Conservation (phyloP, 2,329 filamentous ascomycete species). For the Microcera coccophila region DNA sequence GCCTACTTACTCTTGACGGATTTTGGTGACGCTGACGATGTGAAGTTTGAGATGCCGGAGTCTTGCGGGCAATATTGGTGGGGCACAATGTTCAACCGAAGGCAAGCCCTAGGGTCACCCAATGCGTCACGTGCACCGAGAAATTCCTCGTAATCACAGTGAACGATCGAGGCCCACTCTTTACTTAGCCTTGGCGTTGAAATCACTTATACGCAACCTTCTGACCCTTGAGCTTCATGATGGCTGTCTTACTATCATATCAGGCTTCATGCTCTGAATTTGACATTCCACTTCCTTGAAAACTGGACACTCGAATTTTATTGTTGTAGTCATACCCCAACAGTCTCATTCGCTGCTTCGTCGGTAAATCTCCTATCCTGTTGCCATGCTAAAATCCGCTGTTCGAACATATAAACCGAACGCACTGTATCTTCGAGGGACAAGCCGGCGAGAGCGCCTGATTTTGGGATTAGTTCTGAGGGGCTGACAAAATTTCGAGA, state of each 20-base stretch:
- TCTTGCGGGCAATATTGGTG: slow-evolving; percentile 43
- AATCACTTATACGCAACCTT: background rate
- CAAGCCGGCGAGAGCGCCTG: slow-evolving; percentile 32
- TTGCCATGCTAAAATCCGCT: slow-evolving; percentile 35
- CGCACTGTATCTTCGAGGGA: slow-evolving; percentile 32
- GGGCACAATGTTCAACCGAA: slow-evolving; percentile 33
- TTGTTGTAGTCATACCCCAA: too few species aligned
- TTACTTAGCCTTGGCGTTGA: background rate
- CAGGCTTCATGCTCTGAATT: too few species aligned
- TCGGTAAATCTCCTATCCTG: slow-evolving; percentile 3
- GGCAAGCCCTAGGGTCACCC: slow-evolving; percentile 37
- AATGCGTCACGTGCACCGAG: slow-evolving; percentile 30
- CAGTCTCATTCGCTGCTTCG: too few species aligned
- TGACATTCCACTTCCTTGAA: too few species aligned
- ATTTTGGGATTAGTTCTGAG: slow-evolving; percentile 8
- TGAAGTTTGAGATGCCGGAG: slow-evolving; percentile 35
- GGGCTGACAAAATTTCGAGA: background rate
- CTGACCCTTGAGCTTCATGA: background rate
- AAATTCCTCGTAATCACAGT: background rate
- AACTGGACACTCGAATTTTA: too few species aligned
- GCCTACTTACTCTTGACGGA: slow-evolving; percentile 56
- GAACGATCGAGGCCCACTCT: background rate
- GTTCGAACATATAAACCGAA: slow-evolving; percentile 39
- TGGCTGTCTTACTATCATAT: too few species aligned
- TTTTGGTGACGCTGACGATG: slow-evolving; percentile 48